These are phyloP conservation scores for Ochetophila trinervis DNA, from an alignment of 306 rosid species.

Conservation along the genomic window DNA sequence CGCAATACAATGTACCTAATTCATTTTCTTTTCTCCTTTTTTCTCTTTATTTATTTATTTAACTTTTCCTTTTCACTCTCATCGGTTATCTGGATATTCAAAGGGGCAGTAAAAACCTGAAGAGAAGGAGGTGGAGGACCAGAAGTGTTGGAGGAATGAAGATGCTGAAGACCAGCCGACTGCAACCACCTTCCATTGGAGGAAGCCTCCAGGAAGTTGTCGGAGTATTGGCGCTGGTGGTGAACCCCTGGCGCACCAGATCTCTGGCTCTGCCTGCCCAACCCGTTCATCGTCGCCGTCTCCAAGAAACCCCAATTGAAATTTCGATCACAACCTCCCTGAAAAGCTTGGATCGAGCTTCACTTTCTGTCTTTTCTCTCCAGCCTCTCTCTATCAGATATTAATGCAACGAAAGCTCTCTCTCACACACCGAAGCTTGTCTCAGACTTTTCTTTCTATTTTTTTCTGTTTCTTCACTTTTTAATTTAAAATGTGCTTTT, in stretches of 20 bases:
- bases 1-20: neutral
- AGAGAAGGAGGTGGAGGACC: slow-evolving; percentile 43
- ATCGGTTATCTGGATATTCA: neutral
- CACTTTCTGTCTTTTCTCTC: slow-evolving; percentile 4
- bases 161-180: slow-evolving; percentile 92
- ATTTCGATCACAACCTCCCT: slow-evolving; percentile 14
- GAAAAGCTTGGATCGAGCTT: slow-evolving; percentile 10
- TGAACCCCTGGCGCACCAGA: slow-evolving; percentile 77
- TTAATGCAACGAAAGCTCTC: slow-evolving; percentile 1
- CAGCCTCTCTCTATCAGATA: neutral
- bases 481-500: neutral
- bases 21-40: neutral
- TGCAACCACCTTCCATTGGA: slow-evolving; percentile 84
- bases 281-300: slow-evolving; percentile 59
- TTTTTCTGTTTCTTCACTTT: neutral
- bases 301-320: slow-evolving; percentile 12
- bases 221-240: slow-evolving; percentile 90
- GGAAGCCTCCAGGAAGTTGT: slow-evolving; percentile 57
- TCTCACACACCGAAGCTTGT: slow-evolving; percentile 6
- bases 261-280: slow-evolving; percentile 86
- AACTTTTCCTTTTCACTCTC: neutral
- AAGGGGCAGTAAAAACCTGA: slow-evolving; percentile 50
- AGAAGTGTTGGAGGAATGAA: slow-evolving; percentile 58
- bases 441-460: neutral
- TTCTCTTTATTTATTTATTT: neutral